Conservation (phyloP, 2,329 filamentous ascomycete genomes). For the Fonsecaea nubica region DNA sequence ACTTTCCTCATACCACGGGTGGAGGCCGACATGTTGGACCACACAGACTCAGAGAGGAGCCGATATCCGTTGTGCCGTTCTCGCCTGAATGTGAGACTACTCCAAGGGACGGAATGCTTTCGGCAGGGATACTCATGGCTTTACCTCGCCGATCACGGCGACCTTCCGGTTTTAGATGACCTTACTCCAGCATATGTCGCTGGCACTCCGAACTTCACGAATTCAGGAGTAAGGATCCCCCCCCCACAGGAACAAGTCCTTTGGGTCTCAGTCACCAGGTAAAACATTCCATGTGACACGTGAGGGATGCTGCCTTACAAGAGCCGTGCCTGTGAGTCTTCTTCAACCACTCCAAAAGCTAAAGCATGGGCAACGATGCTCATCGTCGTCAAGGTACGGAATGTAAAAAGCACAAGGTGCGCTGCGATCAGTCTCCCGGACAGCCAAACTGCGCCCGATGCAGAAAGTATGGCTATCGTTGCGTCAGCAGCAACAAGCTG, state of each 20-base stretch:
- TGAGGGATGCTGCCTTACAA: not conserved
- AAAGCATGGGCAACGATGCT: not conserved
- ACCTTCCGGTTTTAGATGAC: not conserved
- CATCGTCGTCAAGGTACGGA: not conserved
- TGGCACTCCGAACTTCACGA: not conserved
- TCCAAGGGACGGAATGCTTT: not conserved
- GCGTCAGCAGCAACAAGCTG: constrained; percentile 1
- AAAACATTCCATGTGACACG: not conserved
- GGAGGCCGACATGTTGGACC: not conserved
- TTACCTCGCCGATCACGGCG: not conserved
- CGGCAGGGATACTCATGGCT: not conserved
- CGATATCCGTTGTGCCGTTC: not conserved
- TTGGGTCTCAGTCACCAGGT: not conserved
- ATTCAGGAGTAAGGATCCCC: not conserved
- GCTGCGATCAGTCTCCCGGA: not conserved
- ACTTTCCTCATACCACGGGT: not conserved
- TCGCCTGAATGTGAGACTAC: not conserved
- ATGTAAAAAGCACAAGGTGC: constrained; percentile 6
- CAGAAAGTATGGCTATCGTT: not conserved
- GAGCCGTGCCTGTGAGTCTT: constrained; percentile 1
- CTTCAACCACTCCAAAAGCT: not conserved
- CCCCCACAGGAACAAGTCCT: not conserved
- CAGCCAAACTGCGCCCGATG: not conserved
- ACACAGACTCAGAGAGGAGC: not conserved
- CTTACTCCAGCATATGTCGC: not conserved